These are phyloP conservation scores for Phialophora chinensis DNA, from an alignment of 2,329 filamentous ascomycete genomes.

Conservation along the genomic window DNA sequence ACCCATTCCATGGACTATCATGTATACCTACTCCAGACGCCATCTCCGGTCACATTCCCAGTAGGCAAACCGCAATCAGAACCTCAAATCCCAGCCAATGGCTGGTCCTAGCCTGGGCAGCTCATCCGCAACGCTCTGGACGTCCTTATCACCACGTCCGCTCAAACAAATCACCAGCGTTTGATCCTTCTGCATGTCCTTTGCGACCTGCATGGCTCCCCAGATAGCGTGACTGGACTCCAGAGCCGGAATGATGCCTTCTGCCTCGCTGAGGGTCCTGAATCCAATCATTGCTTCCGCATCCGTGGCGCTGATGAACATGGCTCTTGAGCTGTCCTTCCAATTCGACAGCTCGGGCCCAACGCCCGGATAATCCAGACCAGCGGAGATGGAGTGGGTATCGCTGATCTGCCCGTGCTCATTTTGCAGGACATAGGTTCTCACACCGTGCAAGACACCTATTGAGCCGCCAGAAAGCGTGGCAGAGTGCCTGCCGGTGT, in stretches of 20 bases:
- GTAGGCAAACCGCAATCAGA: conserved; percentile 43
- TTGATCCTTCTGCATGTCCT: conserved; percentile 81
- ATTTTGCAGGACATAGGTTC: conserved; percentile 94
- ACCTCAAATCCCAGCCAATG: conserved; percentile 76
- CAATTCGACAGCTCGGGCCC: conserved; percentile 89
- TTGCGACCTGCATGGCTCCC: conserved; percentile 86
- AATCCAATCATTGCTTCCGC: conserved; percentile 89
- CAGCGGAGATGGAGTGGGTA: conserved; percentile 95
- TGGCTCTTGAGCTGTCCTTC: conserved; percentile 88
- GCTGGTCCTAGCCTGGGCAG: conserved; percentile 84
- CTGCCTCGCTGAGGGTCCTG: conserved; percentile 79
- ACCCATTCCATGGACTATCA: not conserved
- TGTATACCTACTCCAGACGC: not conserved
- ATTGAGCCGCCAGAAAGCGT: conserved; percentile 85
- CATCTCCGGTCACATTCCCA: not conserved
- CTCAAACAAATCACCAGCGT: conserved; percentile 94
- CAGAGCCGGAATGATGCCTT: conserved; percentile 95
- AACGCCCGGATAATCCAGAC: conserved; percentile 95
- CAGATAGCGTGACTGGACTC: conserved; percentile 93
- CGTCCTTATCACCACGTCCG: conserved; percentile 95
- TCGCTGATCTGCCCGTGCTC: conserved; percentile 90
- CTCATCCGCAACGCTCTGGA: conserved; percentile 96
- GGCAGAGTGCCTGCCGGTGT: conserved; percentile 83
- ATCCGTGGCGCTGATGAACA: conserved; percentile 90
- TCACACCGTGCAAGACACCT: conserved; percentile 92